These are phyloP conservation scores for Chernovozyma aurita DNA, from an alignment of 1,139 yeast species.

Conservation along the genomic window DNA sequence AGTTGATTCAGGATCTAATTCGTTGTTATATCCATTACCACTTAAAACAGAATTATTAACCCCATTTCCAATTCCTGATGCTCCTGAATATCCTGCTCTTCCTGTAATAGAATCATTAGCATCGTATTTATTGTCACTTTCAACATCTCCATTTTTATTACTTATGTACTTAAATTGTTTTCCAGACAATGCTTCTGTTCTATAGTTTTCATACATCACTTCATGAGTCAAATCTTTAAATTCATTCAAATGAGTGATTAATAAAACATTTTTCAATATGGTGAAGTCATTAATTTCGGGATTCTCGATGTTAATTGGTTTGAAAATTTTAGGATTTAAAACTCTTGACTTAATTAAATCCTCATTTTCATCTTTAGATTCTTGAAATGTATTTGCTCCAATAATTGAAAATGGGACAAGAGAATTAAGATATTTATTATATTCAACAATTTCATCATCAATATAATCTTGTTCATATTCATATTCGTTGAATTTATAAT, in stretches of 20 bases:
- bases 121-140: no score
- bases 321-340: conserved; percentile 30
- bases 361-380: conserved; percentile 29
- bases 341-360: conserved; percentile 36
- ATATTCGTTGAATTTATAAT: conserved; percentile 45
- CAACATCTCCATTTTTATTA: conserved; percentile 12
- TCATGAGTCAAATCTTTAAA: conserved; percentile 69
- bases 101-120: background rate
- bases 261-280: conserved; percentile 57
- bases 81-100: background rate
- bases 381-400: conserved; percentile 42
- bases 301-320: conserved; percentile 49
- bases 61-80: conserved; percentile 7
- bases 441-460: conserved; percentile 47
- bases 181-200: conserved; percentile 61
- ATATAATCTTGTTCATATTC: conserved; percentile 45
- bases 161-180: conserved; percentile 40
- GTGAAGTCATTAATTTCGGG: conserved; percentile 60
- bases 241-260: conserved; percentile 77
- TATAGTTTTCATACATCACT: conserved; percentile 62
- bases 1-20: conserved; percentile 33
- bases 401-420: conserved; percentile 40
- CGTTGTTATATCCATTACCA: conserved; percentile 4
- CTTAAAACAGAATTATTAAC: background rate
- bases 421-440: conserved; percentile 41